Evolutionary conservation across 1,284 basidiomycete genomes (phyloP), one percentile per base, ranked within the genome.

Genomic region (Athelia psychrophila): DNA sequence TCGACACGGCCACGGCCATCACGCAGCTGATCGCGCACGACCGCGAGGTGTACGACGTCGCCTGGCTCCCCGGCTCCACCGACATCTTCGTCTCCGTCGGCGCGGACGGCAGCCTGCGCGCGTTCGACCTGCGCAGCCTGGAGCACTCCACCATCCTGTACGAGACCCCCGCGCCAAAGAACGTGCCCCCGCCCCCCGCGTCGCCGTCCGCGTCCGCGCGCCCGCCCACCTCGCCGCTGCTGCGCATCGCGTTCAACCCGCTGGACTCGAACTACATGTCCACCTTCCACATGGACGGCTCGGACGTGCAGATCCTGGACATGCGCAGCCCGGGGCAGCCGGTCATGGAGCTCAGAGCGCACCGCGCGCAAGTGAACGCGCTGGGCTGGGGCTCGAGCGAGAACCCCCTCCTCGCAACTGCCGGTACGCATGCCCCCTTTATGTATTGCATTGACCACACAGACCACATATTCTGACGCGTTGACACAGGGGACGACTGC

Each of bases 61-160:
- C 93, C 38, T 98, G 97, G 96, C 83, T 98, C n/a, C 97, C 97
- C 2, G 85, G 88, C n/a, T 96, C 93, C 12, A 91, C 92, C 3
- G 95, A 99, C 68, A 95, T 98, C 58, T 99, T 99, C 69, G 95
- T 98, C 30, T 96, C 93, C 15, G 97, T 99, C 19, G 97, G 97
- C 22, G 97, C 96, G 13, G 97, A 99, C 66, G 97, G 97, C 12
- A 94, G 90, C 54, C 76, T 99, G 33, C 91, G 97, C 47, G 95
- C 97, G 8, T 99, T 99, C 66, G 97, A 99, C 70, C 75, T 99
- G 51, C 87, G 97, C 35, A 93, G 91, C 60, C 79, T 99, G 44
- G 97, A 99, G 67, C 97, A 99, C 70, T 98, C 95, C 8, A 99
- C 97, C 2, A 99, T 99, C 62, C 80, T 99, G 44, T 99, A 98